Evolutionary conservation across 2,329 filamentous ascomycete genomes (phyloP), one percentile per base, ranked within the genome.

Genomic region (Fragosphaeria purpurea): DNA sequence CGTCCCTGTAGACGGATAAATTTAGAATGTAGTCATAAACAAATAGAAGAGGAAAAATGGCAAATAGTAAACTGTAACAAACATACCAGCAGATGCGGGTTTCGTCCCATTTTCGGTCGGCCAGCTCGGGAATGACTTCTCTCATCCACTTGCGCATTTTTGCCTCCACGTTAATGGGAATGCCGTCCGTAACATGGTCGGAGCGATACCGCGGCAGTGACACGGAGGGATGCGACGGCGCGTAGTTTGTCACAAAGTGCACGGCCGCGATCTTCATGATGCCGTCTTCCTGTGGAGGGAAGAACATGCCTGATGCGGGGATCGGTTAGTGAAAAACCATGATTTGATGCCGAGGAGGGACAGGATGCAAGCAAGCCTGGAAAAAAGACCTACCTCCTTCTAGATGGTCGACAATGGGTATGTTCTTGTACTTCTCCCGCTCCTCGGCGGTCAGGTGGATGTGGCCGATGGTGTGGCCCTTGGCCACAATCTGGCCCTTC

Each of bases 381-480:
- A 10, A n/a, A 9, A 37, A 37, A 2, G 31, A 11, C 44, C 8
- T 32, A 47, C 46, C 46, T 34, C 46, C n/a, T 46, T 48, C 45
- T 1, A 51, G 38, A 12, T 51, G 35, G 51, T 82, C 80, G 1
- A 74, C 77, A 0, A 82, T 75, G 0, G 80, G 79, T 10, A 83
- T 77, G 4, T 75, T 74, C 3, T 73, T 70, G 1, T 83, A 70
- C 6, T 64, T 65, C 4, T 71, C 68, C 0, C 73, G 70, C 60
- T 83, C 80, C 0, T 70, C 69, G 6, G 74, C 68, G 0, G 70
- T 78, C 1, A 83, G 68, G 41, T 75, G 72, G 3, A 83, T 67
- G 57, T 83, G 79, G 0, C 75, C 79, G 2, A 83, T 72, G 0
- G 75, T 72, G 74, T 77, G 82, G 0, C 70, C 74, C 51, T 76